Evolutionary conservation across 1,284 basidiomycete species (phyloP).

Genomic region (Phaffia rhodozyma): DNA sequence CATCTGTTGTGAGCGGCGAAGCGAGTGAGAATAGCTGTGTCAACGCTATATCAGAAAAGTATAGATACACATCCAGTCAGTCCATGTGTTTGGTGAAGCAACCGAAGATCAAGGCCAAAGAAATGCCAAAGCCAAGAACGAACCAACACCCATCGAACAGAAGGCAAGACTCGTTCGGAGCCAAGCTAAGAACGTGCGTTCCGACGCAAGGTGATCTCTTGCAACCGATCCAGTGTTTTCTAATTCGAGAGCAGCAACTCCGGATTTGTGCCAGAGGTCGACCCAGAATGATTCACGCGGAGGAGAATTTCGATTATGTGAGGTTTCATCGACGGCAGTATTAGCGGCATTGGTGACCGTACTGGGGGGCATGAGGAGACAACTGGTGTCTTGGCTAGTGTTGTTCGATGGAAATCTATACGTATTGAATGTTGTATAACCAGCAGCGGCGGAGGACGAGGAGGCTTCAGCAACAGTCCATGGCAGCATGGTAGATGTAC

Average conservation of each 20-base stretch:
- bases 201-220: slow-evolving; percentile 8
- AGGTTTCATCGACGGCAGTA: no score
- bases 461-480: no score
- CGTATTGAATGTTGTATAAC: neutral
- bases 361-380: neutral
- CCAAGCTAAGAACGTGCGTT: slow-evolving; percentile 14
- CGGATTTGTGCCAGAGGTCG: neutral
- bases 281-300: no score
- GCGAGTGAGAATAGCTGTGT: slow-evolving; percentile 15
- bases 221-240: slow-evolving; percentile 10
- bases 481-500: no score
- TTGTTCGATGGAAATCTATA: neutral
- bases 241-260: neutral
- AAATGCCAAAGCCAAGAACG: neutral
- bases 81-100: neutral
- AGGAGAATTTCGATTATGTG: no score
- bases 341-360: no score
- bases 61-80: neutral
- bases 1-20: neutral
- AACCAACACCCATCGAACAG: slow-evolving; percentile 12
- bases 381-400: neutral
- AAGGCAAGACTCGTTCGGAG: slow-evolving; percentile 13
- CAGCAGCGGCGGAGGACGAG: no score
- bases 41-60: neutral
- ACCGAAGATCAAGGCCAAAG: neutral